Base-by-base conservation (phyloP, 1,284 basidiomycete species). In the Cystobasidium pallidum region DNA sequence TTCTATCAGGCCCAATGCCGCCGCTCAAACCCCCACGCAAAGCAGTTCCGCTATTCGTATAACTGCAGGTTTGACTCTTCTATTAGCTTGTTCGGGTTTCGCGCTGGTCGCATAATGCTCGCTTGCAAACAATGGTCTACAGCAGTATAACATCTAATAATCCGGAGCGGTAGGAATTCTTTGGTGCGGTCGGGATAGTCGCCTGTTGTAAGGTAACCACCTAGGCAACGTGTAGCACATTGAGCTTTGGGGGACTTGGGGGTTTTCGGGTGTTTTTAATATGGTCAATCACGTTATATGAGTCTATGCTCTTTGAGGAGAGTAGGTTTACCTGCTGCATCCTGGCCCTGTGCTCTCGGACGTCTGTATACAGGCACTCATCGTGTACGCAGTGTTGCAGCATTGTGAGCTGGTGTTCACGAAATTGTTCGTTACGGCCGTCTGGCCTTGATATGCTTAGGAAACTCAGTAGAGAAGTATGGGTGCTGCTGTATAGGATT, bases 81-180 rank as follows among this genome's bases (percentile, higher is more conserved):
- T 64, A 34, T 36, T 64, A 43, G 62, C 62, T 49, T 64, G 62
- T 41, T 64, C 62, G 32, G 30, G 21, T 21, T 13, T 64, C 17
- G 32, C 62, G 62, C 62, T 64, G 62, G 62, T 34, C 62, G 62
- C 30, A 36, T 64, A 51, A 64, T n/a, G 45, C n/a, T 32, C 34
- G 21, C n/a, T 45, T 43, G 57, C 34, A 32, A 45, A 28, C 4
- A 17, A 34, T n/a, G 19, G 30, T 26, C 13, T 32, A n/a, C 13
- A 34, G 32, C n/a, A 57, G 15, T 57, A 36, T 17, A 7, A 51
- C 2, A 51, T 51, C 49, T 51, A 39, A 39, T 24, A 24, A 26
- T 26, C 24, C 4, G 17, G 54, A 15, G 54, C n/a, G n/a, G 54
- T 28, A 57, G 28, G 15, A n/a, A n/a, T 57, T 36, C 49, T 51